Percentiles rank a stretch among this genome's conserved stretches.
Evolutionary conservation across 2,329 filamentous ascomycete genomes (phyloP).

Genomic region (Colletotrichum scovillei): DNA sequence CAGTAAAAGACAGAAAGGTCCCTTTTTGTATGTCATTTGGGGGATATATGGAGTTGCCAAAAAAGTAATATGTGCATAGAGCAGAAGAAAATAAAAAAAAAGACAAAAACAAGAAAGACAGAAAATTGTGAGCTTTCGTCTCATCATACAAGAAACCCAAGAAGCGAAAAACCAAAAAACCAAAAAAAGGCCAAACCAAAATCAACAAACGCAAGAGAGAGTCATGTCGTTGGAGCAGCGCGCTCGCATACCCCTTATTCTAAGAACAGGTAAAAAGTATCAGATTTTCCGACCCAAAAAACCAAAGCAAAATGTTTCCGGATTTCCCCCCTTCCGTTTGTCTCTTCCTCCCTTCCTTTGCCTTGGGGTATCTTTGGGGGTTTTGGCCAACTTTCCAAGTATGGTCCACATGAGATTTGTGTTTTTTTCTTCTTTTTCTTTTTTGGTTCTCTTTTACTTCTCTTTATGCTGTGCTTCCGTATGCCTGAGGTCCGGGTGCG

Average conservation of each 20-base stretch:
- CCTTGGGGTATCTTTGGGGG: constrained; percentile 1
- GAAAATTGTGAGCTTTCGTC: neutral
- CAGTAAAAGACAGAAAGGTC: neutral
- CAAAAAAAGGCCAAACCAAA: constrained; percentile 6
- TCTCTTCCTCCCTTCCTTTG: constrained; percentile 1
- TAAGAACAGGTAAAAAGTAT: neutral
- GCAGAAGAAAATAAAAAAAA: neutral
- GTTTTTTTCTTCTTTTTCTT: neutral
- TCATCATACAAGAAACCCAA: neutral
- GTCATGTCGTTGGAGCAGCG: constrained; percentile 33
- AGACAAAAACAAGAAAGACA: neutral
- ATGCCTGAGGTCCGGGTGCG: constrained; percentile 35
- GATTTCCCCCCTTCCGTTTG: neutral
- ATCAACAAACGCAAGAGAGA: neutral
- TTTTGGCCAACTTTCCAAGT: constrained; percentile 1
- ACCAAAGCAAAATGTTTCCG: neutral
- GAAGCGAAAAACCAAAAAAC: neutral
- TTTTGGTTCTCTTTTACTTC: neutral
- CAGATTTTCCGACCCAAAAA: constrained; percentile 7
- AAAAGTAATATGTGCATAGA: constrained; percentile 17
- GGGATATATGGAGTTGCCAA: neutral
- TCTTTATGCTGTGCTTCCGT: constrained; percentile 37
- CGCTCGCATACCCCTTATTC: constrained; percentile 27
- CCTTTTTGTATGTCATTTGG: neutral
- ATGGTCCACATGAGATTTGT: neutral